phyloP scores from a whole-genome alignment of 495 filamentous ascomycete species.

The Hypoxylon perforatum region DNA sequence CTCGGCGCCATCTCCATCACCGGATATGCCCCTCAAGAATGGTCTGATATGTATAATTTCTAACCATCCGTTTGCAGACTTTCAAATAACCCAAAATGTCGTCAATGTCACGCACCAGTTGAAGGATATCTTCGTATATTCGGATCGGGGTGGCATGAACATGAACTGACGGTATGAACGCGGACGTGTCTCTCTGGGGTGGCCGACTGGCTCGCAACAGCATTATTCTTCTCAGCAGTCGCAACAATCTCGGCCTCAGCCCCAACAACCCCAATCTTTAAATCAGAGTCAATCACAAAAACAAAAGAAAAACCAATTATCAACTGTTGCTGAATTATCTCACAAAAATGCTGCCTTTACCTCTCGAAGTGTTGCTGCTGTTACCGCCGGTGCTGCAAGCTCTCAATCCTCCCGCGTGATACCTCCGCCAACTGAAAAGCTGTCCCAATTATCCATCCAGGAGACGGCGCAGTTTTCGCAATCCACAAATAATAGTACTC shows the following conservation, averaged over 20 bases:
- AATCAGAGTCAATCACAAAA: conserved; percentile 18
- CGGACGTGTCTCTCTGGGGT: conserved; percentile 48
- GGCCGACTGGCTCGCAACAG: conserved; percentile 44
- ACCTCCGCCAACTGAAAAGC: conserved; percentile 24
- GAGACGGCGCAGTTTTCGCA: conserved; percentile 32
- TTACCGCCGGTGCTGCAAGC: conserved; percentile 14
- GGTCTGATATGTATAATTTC: not conserved
- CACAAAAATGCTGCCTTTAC: conserved; percentile 22
- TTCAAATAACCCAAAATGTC: conserved; percentile 78
- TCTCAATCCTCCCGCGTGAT: conserved; percentile 27
- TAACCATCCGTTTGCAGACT: conserved; percentile 67
- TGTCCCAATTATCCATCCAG: conserved; percentile 32
- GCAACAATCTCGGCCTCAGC: conserved; percentile 26
- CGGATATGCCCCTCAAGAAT: not conserved
- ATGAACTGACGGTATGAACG: conserved; percentile 48
- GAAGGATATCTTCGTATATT: conserved; percentile 69
- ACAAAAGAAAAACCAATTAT: conserved; percentile 22
- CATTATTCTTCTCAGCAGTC: conserved; percentile 31
- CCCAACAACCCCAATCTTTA: conserved; percentile 26
- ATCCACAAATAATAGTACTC: conserved; percentile 12
- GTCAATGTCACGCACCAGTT: conserved; percentile 90
- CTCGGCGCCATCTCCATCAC: not conserved
- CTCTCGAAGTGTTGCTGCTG: too few species aligned
- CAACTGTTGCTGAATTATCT: conserved; percentile 26
- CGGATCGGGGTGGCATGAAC: conserved; percentile 40